Conservation (phyloP, 495 filamentous ascomycete genomes). For the Neurospora sp. region DNA sequence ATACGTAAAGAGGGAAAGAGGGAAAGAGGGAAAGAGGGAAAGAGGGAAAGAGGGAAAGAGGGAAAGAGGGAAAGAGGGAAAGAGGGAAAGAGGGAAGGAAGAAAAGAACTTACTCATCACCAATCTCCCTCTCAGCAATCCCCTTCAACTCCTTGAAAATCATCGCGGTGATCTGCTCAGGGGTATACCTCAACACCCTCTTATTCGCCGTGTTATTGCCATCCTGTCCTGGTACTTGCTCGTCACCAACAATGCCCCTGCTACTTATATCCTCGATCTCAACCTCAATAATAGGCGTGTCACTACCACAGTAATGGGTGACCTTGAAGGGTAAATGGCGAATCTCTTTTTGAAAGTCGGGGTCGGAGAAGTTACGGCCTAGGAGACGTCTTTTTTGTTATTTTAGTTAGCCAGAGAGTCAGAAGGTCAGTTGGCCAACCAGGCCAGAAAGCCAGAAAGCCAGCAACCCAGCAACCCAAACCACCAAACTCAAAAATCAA, state of each 20-base stretch:
- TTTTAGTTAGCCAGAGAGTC: not conserved
- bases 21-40: not conserved
- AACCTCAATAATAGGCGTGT: conserved; percentile 68
- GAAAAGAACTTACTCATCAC: conserved; percentile 45
- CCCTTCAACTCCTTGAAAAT: conserved; percentile 90
- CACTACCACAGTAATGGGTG: conserved; percentile 14
- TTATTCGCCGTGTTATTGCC: conserved; percentile 27
- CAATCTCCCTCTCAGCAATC: conserved; percentile 77
- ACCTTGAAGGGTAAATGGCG: conserved; percentile 87
- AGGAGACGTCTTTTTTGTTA: conserved; percentile 57
- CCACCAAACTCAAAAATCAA: not conserved
- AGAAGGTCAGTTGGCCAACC: too few relatives aligned
- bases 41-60: not conserved
- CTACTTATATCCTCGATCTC: conserved; percentile 48
- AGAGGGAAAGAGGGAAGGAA: not conserved
- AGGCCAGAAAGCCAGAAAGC: too few relatives aligned
- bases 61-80: not conserved
- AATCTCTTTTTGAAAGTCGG: conserved; percentile 65
- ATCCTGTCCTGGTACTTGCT: not conserved
- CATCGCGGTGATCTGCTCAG: conserved; percentile 78
- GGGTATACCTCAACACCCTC: conserved; percentile 47
- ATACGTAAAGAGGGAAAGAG: too few relatives aligned
- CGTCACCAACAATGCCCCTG: not conserved
- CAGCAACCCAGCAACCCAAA: too few relatives aligned
- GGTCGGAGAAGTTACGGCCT: conserved; percentile 73